These are phyloP conservation scores for Endoconidiophora polonica DNA, from an alignment of 2,329 filamentous ascomycete genomes.

Conservation along the genomic window DNA sequence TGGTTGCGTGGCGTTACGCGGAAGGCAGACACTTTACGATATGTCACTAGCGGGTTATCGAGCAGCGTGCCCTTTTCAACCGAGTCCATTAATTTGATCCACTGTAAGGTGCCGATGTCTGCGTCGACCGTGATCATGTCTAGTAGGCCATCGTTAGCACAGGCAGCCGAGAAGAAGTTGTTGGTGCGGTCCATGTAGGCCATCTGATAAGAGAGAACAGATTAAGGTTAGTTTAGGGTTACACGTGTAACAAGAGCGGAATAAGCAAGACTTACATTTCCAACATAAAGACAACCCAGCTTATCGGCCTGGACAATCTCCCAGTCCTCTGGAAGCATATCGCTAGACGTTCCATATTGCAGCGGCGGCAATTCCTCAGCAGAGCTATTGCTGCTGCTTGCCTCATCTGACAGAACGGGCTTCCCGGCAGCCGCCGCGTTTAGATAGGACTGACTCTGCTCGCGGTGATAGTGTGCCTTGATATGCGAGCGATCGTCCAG, in stretches of 20 bases:
- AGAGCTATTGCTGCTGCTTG: slow-evolving; percentile 10
- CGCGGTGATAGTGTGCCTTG: slow-evolving; percentile 50
- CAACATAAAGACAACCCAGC: slow-evolving; percentile 82
- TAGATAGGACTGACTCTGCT: slow-evolving; percentile 15
- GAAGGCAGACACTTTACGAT: slow-evolving; percentile 77
- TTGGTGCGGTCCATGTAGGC: slow-evolving; percentile 74
- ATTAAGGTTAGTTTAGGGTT: neutral
- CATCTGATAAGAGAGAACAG: slow-evolving; percentile 37
- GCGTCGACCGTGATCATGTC: slow-evolving; percentile 73
- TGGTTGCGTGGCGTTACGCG: slow-evolving; percentile 61
- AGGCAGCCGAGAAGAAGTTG: slow-evolving; percentile 73
- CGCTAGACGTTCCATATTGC: slow-evolving; percentile 63
- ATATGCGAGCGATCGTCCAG: slow-evolving; percentile 60
- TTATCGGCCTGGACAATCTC: slow-evolving; percentile 55
- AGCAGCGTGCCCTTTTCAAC: slow-evolving; percentile 64
- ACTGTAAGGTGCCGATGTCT: slow-evolving; percentile 48
- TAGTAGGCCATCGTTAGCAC: slow-evolving; percentile 70
- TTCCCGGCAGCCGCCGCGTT: slow-evolving; percentile 11
- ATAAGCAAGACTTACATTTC: slow-evolving; percentile 46
- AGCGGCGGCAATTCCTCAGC: slow-evolving; percentile 50
- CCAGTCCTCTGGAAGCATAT: slow-evolving; percentile 65
- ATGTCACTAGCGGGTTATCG: slow-evolving; percentile 58
- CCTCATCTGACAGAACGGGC: slow-evolving; percentile 15
- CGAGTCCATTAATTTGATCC: slow-evolving; percentile 52
- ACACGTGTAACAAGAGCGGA: no score